A percentile compares a stretch with the other conserved stretches of the same genome.
These are phyloP conservation scores for Wallacemonas collosoma DNA, from an alignment of 208 protist species.

Conservation along the genomic window DNA sequence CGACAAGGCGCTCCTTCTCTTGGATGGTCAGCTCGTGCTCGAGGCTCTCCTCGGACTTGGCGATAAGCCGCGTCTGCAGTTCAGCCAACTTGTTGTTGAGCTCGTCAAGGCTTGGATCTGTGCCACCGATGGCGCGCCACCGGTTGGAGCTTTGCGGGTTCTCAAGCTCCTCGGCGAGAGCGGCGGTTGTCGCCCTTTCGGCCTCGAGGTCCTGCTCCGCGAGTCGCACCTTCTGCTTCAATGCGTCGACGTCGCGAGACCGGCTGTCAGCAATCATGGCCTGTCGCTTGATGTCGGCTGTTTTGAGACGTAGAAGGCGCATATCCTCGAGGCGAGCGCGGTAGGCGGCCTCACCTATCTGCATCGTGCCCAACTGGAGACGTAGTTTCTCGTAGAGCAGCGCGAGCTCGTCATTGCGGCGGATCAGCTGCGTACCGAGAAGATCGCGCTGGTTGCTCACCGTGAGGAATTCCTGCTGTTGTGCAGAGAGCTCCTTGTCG, in stretches of 20 bases:
- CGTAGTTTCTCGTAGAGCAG: slow-evolving; percentile 98
- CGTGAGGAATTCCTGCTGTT: slow-evolving; percentile 94
- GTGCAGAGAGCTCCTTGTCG: slow-evolving; percentile 86
- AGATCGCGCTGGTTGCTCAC: slow-evolving; percentile 97
- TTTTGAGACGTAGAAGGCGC: slow-evolving; percentile 71
- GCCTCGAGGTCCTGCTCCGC: slow-evolving; percentile 46
- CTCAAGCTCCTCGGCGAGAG: slow-evolving; percentile 97
- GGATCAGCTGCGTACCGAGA: slow-evolving; percentile 96
- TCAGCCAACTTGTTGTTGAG: slow-evolving; percentile 95
- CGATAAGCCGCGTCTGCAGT: slow-evolving; percentile 96
- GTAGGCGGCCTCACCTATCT: slow-evolving; percentile 96
- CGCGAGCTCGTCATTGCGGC: slow-evolving; percentile 98
- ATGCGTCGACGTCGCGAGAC: slow-evolving; percentile 61
- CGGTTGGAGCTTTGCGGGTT: slow-evolving; percentile 92
- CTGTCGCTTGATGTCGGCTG: slow-evolving; percentile 90
- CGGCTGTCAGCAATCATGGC: slow-evolving; percentile 87
- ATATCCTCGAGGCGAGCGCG: slow-evolving; percentile 81
- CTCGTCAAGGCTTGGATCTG: slow-evolving; percentile 92
- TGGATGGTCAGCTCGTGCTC: slow-evolving; percentile 95
- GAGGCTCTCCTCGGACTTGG: slow-evolving; percentile 97
- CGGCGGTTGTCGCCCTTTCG: slow-evolving; percentile 88
- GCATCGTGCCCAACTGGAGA: slow-evolving; percentile 94
- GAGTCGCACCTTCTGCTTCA: slow-evolving; percentile 48
- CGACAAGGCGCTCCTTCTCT: slow-evolving; percentile 96
- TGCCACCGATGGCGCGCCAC: slow-evolving; percentile 94